These are phyloP conservation scores for Lactarius tabidus DNA, from an alignment of 768 basidiomycete species.

Conservation along the genomic window DNA sequence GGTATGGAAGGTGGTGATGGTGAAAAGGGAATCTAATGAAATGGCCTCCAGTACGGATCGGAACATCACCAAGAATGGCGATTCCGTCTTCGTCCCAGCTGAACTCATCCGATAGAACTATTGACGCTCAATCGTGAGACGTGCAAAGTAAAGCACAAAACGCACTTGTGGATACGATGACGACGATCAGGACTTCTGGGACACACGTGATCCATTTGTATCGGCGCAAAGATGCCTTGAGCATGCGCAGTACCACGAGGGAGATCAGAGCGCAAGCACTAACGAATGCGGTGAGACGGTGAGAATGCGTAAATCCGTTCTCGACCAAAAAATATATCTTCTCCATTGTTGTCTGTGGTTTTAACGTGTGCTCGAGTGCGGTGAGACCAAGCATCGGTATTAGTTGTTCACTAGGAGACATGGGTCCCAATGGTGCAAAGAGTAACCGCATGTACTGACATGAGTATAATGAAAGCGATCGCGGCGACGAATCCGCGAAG, in stretches of 20 bases:
- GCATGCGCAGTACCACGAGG: slow-evolving; percentile 56
- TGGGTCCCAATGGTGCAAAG: background rate
- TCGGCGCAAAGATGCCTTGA: slow-evolving; percentile 55
- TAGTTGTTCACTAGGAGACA: slow-evolving; percentile 62
- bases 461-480: slow-evolving; percentile 78
- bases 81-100: slow-evolving; percentile 78
- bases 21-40: slow-evolving; percentile 76
- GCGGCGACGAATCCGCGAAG: slow-evolving; percentile 86
- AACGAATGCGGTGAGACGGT: slow-evolving; percentile 66
- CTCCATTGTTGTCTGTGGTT: slow-evolving; percentile 66
- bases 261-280: slow-evolving; percentile 65
- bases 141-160: slow-evolving; percentile 6
- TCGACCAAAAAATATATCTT: slow-evolving; percentile 75
- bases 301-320: slow-evolving; percentile 51
- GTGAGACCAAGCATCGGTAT: slow-evolving; percentile 87
- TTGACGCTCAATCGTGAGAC: background rate
- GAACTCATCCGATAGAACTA: slow-evolving; percentile 67
- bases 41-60: slow-evolving; percentile 52
- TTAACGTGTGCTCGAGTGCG: slow-evolving; percentile 46
- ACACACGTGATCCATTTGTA: slow-evolving; percentile 63
- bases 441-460: slow-evolving; percentile 45
- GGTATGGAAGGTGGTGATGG: slow-evolving; percentile 52
- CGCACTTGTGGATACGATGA: slow-evolving; percentile 78
- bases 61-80: slow-evolving; percentile 76
- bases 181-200: slow-evolving; percentile 88